Percentiles rank a stretch among this genome's conserved stretches.
These are phyloP conservation scores for Flaveria sonorensis DNA, from an alignment of 129 eudicot genomes.

Conservation along the genomic window DNA sequence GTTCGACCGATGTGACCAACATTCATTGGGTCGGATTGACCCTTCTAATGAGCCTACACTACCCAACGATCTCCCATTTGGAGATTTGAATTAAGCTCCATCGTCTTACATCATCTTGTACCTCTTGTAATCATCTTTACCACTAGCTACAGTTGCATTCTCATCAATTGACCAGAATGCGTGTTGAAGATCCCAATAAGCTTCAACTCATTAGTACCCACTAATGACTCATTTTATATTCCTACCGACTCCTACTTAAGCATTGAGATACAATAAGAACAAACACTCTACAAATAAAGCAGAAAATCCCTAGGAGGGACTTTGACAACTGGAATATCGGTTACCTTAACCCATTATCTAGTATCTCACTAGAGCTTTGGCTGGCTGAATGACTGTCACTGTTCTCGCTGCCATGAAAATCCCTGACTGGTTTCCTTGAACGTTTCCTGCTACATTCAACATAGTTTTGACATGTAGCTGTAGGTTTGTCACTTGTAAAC, in stretches of 20 bases:
- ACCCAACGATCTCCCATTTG: too few relatives aligned
- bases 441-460: background rate
- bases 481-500: background rate
- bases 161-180: too few relatives aligned
- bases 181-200: too few relatives aligned
- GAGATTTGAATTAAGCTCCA: too few relatives aligned
- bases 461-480: background rate
- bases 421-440: background rate
- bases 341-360: background rate
- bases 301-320: background rate
- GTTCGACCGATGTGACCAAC: too few relatives aligned
- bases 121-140: too few relatives aligned
- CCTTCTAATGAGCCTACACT: too few relatives aligned
- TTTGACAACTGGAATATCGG: background rate
- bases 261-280: background rate
- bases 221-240: too few relatives aligned
- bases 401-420: background rate
- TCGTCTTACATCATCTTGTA: too few relatives aligned
- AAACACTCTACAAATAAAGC: background rate
- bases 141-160: too few relatives aligned
- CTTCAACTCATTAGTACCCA: too few relatives aligned
- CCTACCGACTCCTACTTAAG: background rate
- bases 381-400: background rate
- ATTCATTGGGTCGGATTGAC: too few relatives aligned
- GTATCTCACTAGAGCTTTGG: background rate